Base-by-base conservation (phyloP, 202 grass and related monocot genomes). In the Carex arenaria region DNA sequence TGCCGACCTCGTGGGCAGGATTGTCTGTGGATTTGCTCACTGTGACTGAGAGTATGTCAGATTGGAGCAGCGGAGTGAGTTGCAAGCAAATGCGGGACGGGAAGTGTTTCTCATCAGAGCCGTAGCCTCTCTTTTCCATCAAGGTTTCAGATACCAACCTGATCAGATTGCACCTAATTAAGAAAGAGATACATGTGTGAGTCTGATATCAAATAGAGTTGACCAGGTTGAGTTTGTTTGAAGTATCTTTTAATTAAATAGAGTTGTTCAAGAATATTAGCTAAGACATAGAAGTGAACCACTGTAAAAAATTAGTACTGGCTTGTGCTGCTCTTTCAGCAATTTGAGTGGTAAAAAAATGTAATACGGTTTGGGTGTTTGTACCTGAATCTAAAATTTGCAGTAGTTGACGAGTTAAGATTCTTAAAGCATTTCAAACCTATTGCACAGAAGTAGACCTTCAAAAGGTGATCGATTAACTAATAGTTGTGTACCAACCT, bases 81-180 rank as follows among this genome's bases (percentile, higher is more conserved):
- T 97, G 89, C 87, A 97, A 84, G 0, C 86, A 90, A 62, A 97
- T 85, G 23, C 91, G 84, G 11, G 94, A 97, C 13, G 91, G 91
- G 82, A 93, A 97, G 84, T 93, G 89, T 84, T 97, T 97, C 55
- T 93, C 94, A 52, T 89, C 86, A 0, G 91, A 89, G 56, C 91
- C 87, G 45, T 91, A 89, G 32, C 94, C 94, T 79, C 86, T 82
- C 76, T 87, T 91, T 40, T 83, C 84, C 94, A 93, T 93, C 40
- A 97, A 89, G 10, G 82, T 78, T 80, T 97, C 89, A 4, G 94
- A 92, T 68, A 90, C 85, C 57, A 97, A 90, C 66, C 86, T 87
- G 14, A 86, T 85, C 79, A 97, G 51, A 71, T 93, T 84, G 38
- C 89, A 93, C 88, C 94, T 97, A n/a, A n/a, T n/a, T n/a, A 88